phyloP scores from a whole-genome alignment of 163 green algal species.

The Coccomyxa subellipsoidea region DNA sequence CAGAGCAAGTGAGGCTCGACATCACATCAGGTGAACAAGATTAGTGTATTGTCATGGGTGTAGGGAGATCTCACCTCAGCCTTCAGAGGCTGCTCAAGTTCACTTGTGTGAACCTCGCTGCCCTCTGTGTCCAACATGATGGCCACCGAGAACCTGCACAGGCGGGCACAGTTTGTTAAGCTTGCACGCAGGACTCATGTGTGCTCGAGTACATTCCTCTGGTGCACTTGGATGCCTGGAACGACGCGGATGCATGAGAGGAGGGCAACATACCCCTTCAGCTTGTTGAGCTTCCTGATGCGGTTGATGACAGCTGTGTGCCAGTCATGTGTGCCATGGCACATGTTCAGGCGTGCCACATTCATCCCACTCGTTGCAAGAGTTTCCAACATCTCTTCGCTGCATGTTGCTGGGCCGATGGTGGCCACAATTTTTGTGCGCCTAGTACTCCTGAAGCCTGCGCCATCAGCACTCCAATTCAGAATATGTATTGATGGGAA shows the following conservation, averaged over 20 bases:
- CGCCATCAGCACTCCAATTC: neutral
- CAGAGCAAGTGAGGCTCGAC: no score
- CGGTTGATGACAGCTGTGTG: slow-evolving; percentile 56
- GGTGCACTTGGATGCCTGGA: no score
- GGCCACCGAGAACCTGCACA: slow-evolving; percentile 59
- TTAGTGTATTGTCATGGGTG: no score
- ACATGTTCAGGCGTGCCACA: slow-evolving; percentile 61
- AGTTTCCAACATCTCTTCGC: slow-evolving; percentile 51
- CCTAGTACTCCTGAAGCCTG: slow-evolving; percentile 62
- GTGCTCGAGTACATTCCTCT: no score
- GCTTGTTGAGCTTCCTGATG: slow-evolving; percentile 67
- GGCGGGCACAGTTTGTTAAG: neutral
- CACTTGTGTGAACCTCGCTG: slow-evolving; percentile 72
- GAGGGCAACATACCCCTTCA: slow-evolving; percentile 67
- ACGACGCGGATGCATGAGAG: no score
- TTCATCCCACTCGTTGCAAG: slow-evolving; percentile 73
- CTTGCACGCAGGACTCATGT: no score
- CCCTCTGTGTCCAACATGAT: slow-evolving; percentile 89
- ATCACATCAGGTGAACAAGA: no score
- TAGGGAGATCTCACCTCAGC: slow-evolving; percentile 40
- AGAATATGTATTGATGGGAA: no score
- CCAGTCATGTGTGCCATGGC: slow-evolving; percentile 62
- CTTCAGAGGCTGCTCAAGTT: slow-evolving; percentile 58
- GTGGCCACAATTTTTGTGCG: slow-evolving; percentile 84
- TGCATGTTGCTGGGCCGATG: slow-evolving; percentile 67